Percentiles rank a stretch among this genome's conserved stretches.
phyloP scores from a whole-genome alignment of 257 asterid genomes.

The Scutellaria minor region DNA sequence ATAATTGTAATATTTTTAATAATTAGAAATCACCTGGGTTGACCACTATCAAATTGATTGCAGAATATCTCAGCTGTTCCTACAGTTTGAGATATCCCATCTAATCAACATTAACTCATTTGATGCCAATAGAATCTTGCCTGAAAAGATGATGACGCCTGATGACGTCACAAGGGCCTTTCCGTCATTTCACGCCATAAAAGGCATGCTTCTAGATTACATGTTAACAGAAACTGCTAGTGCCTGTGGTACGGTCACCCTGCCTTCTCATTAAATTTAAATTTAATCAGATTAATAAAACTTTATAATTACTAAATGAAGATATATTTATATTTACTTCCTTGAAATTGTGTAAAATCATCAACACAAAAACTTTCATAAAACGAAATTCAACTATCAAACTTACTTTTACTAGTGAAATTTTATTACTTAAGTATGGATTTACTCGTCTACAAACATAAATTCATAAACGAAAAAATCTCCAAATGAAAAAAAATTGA shows the following conservation, averaged over 20 bases:
- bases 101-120: conserved; percentile 31
- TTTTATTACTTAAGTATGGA: too few relatives aligned
- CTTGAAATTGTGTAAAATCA: too few relatives aligned
- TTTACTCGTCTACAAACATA: too few relatives aligned
- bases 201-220: conserved; percentile 36
- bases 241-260: background rate
- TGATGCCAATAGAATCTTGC: conserved; percentile 47
- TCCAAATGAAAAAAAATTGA: too few relatives aligned
- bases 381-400: too few relatives aligned
- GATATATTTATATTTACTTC: too few relatives aligned
- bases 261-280: background rate
- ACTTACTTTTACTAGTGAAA: too few relatives aligned
- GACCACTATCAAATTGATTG: conserved; percentile 35
- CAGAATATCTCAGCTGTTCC: background rate
- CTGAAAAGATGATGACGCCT: conserved; percentile 10
- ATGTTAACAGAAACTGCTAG: conserved; percentile 32
- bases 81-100: background rate
- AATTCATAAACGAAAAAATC: too few relatives aligned
- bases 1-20: background rate
- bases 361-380: too few relatives aligned
- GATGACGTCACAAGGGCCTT: conserved; percentile 25
- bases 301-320: too few relatives aligned
- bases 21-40: conserved; percentile 41
- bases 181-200: conserved; percentile 36
- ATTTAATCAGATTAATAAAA: too few relatives aligned